Conservation (phyloP, 805 yeast species). For the Teunomyces atbi region DNA sequence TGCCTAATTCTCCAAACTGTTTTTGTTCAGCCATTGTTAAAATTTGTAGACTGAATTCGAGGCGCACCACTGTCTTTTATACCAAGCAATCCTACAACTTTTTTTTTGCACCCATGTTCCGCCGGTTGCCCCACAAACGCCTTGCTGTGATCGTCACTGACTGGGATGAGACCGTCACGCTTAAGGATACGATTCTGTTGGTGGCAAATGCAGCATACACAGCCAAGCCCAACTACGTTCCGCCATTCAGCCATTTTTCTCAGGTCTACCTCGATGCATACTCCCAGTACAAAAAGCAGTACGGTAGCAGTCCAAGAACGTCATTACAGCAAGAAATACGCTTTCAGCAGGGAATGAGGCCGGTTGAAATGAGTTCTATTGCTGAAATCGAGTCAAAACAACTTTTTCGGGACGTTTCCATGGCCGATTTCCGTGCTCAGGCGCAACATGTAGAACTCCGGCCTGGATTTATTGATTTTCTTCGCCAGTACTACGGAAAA, state of each 20-base stretch:
- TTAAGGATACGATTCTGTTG: conserved; percentile 50
- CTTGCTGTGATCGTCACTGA: conserved; percentile 43
- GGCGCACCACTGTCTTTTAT: not conserved
- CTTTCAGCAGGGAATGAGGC: conserved; percentile 45
- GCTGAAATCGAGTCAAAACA: conserved; percentile 33
- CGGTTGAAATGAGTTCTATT: conserved; percentile 51
- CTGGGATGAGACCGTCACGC: conserved; percentile 68
- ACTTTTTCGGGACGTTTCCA: conserved; percentile 43
- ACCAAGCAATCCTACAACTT: not conserved
- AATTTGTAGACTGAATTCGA: not conserved
- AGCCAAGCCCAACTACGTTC: conserved; percentile 33
- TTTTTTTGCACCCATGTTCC: not conserved
- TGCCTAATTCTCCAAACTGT: conserved; percentile 11
- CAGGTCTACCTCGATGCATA: conserved; percentile 41
- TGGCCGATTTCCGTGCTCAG: conserved; percentile 27
- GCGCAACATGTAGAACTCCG: conserved; percentile 37
- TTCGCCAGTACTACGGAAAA: conserved; percentile 11
- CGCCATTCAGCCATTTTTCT: conserved; percentile 44
- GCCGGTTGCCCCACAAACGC: not conserved
- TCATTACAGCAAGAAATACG: conserved; percentile 40
- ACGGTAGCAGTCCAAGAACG: conserved; percentile 22
- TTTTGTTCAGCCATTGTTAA: conserved; percentile 4
- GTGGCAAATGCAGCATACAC: conserved; percentile 50
- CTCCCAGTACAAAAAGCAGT: conserved; percentile 23
- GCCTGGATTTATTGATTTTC: conserved; percentile 38